These are phyloP conservation scores for Pyricularia sp. DNA, from an alignment of 2,329 filamentous ascomycete genomes.

Conservation along the genomic window DNA sequence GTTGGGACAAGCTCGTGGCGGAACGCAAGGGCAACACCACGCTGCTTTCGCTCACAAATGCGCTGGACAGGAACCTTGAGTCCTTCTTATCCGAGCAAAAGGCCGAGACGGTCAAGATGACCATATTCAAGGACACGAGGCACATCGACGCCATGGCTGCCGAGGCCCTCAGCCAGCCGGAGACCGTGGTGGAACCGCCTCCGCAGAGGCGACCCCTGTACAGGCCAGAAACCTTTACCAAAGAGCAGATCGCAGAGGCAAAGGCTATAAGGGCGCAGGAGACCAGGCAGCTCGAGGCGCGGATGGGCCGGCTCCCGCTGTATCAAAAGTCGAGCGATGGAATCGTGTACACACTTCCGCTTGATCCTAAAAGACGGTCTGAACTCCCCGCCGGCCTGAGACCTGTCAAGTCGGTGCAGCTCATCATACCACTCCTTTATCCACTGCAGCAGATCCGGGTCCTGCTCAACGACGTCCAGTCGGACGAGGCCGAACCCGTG, in stretches of 20 bases:
- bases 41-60: constrained; percentile 57
- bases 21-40: constrained; percentile 50
- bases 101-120: constrained; percentile 62
- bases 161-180: background rate
- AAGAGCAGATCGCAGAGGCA: constrained; percentile 52
- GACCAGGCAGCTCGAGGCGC: constrained; percentile 63
- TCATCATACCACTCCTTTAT: constrained; percentile 64
- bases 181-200: background rate
- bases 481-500: constrained; percentile 49
- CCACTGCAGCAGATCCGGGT: constrained; percentile 60
- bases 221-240: constrained; percentile 39
- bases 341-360: constrained; percentile 58
- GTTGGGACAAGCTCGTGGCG: constrained; percentile 57
- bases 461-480: constrained; percentile 54
- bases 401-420: constrained; percentile 51
- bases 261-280: constrained; percentile 55
- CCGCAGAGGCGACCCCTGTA: constrained; percentile 18
- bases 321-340: constrained; percentile 65
- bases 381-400: constrained; percentile 54
- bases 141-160: constrained; percentile 22
- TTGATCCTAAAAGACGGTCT: constrained; percentile 53
- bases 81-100: constrained; percentile 59
- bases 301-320: constrained; percentile 56
- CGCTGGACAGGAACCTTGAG: constrained; percentile 65
- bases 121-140: constrained; percentile 49